phyloP scores from a whole-genome alignment of 306 rosid species.

The Begonia masoniana region DNA sequence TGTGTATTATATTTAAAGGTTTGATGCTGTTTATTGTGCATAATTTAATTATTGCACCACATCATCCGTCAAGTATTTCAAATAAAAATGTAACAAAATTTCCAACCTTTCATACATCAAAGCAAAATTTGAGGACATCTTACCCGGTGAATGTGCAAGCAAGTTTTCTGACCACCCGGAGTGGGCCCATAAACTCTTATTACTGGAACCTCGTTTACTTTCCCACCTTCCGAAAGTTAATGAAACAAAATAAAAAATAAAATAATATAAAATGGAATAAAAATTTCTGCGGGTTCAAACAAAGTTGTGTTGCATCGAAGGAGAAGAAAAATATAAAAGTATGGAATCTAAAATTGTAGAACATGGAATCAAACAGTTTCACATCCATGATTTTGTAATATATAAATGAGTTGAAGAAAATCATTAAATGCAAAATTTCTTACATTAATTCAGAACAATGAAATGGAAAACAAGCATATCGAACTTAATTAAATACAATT shows the following conservation, averaged over 20 bases:
- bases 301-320: not conserved
- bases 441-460: no score
- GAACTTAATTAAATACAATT: no score
- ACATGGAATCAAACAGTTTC: not conserved
- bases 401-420: no score
- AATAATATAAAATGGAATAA: not conserved
- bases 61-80: no score
- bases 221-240: conserved; percentile 40
- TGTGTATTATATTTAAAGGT: no score
- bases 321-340: not conserved
- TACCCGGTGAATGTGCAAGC: conserved; percentile 82
- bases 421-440: no score
- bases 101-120: no score
- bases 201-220: conserved; percentile 73
- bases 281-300: no score
- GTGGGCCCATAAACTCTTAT: conserved; percentile 82
- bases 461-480: no score
- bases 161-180: conserved; percentile 90
- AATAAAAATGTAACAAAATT: no score
- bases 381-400: not conserved
- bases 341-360: not conserved
- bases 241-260: not conserved
- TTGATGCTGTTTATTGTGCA: no score
- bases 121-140: conserved; percentile 7
- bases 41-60: no score